Base-by-base conservation (phyloP, 2,329 filamentous ascomycete species). In the Calonectria montana region DNA sequence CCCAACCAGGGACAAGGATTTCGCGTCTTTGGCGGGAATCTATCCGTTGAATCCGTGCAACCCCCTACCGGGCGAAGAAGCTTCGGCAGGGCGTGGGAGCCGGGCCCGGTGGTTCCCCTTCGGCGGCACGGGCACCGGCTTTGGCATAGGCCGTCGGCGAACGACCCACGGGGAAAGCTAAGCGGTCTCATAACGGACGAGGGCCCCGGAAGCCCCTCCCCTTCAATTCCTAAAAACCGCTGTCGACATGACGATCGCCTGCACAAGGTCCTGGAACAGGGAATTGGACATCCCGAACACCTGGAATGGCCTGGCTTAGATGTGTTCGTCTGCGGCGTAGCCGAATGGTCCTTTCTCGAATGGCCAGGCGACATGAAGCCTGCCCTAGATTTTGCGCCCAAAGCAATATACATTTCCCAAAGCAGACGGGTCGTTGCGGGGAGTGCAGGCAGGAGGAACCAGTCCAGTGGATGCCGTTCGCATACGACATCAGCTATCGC, bases 231-330 rank as follows among this genome's bases (percentile, higher is more conserved):
- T 65, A 61, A 72, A 48, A 63, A 64, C 50, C 57, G 65, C 53
- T 66, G 69, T 65, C 62, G 70, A 79, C 70, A 78, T 78, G 74
- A 76, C 61, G 77, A 79, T 79, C 77, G 73, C 27, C 75, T 61
- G 68, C 41, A 13, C 50, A 64, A 66, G 70, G 66, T 21, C 59
- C 75, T 79, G 68, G 45, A 78, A 76, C 67, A 65, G 73, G 74
- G 43, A 74, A 50, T 62, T 50, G 55, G 45, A 31, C 50, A 45
- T 66, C 48, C 69, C 69, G 57, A 63, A 55, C 29, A 47, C 69
- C 48, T 67, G 69, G 69, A 67, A 67, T 65, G 65, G 57, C 69
- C 64, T 64, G 63, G 64, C 35, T 47, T 43, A 15, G 27, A 53
- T 48, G 29, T 63, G 65, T 23, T 61, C 10, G 15, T 5, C 29